phyloP scores from a whole-genome alignment of 371 early-diverging fungal species.

The Mucor piriformis region DNA sequence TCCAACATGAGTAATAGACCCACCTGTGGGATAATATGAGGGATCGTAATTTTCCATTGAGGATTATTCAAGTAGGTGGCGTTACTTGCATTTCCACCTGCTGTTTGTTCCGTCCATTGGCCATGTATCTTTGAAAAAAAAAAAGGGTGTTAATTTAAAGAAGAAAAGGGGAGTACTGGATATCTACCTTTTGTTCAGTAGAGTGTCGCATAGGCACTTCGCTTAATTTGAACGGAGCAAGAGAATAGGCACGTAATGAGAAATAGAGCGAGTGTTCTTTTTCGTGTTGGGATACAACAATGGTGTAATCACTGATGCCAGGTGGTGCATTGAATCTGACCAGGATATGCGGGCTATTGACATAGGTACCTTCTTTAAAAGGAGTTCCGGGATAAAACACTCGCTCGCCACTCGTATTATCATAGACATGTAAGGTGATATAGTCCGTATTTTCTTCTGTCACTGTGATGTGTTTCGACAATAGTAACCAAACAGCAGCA shows the following conservation, averaged over 20 bases:
- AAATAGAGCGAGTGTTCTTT: slow-evolving; percentile 72
- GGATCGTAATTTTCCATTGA: slow-evolving; percentile 70
- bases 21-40: slow-evolving; percentile 20
- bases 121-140: slow-evolving; percentile 46
- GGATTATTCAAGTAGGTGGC: slow-evolving; percentile 79
- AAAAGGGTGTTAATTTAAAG: neutral
- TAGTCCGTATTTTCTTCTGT: slow-evolving; percentile 85
- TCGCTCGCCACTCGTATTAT: slow-evolving; percentile 67
- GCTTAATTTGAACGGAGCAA: slow-evolving; percentile 64
- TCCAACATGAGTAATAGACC: slow-evolving; percentile 65
- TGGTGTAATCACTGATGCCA: slow-evolving; percentile 66
- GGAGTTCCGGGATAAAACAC: slow-evolving; percentile 80
- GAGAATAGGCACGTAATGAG: slow-evolving; percentile 72
- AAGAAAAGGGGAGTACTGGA: no score
- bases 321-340: slow-evolving; percentile 71
- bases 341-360: slow-evolving; percentile 85
- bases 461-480: slow-evolving; percentile 80
- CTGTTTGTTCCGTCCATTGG: slow-evolving; percentile 79
- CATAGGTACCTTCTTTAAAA: slow-evolving; percentile 75
- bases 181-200: slow-evolving; percentile 58
- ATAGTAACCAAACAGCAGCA: slow-evolving; percentile 75
- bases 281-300: slow-evolving; percentile 83
- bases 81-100: slow-evolving; percentile 78
- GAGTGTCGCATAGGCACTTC: slow-evolving; percentile 69
- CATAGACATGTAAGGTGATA: slow-evolving; percentile 84